Evolutionary conservation across 768 basidiomycete species (phyloP).

Genomic region (Saitozyma podzolica): DNA sequence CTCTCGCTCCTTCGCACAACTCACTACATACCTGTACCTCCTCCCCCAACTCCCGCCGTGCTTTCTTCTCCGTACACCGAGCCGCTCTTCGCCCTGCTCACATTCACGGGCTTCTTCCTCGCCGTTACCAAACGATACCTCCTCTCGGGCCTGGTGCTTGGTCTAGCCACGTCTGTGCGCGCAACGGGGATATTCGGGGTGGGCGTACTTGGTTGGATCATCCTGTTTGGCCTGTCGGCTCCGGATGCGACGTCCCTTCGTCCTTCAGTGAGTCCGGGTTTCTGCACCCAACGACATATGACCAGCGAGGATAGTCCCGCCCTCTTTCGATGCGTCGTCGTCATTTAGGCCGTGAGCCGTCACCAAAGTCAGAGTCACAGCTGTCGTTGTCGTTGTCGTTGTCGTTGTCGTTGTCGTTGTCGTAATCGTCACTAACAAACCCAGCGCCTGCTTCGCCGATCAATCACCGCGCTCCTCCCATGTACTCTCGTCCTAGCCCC

Average conservation of each 20-base stretch:
- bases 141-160: conserved; percentile 25
- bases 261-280: background rate
- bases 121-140: conserved; percentile 14
- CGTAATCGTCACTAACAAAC: no score
- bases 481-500: conserved; percentile 62
- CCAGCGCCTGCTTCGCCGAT: background rate
- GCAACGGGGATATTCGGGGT: conserved; percentile 44
- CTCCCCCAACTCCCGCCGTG: conserved; percentile 75
- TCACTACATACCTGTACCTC: conserved; percentile 68
- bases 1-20: conserved; percentile 64
- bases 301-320: background rate
- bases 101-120: conserved; percentile 64
- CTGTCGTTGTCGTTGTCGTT: background rate
- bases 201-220: conserved; percentile 25
- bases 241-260: background rate
- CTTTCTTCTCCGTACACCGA: conserved; percentile 75
- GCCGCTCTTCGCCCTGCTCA: conserved; percentile 78
- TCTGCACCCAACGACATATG: background rate
- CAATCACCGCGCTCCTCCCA: conserved; percentile 55
- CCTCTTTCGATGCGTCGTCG: no score
- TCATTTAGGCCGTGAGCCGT: background rate
- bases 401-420: background rate
- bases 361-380: background rate
- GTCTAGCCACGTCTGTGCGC: conserved; percentile 33
- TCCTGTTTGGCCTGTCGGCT: conserved; percentile 11